Evolutionary conservation across 192 early-diverging fungal species (phyloP).

Genomic region (Thoreauomyces humboldtii): DNA sequence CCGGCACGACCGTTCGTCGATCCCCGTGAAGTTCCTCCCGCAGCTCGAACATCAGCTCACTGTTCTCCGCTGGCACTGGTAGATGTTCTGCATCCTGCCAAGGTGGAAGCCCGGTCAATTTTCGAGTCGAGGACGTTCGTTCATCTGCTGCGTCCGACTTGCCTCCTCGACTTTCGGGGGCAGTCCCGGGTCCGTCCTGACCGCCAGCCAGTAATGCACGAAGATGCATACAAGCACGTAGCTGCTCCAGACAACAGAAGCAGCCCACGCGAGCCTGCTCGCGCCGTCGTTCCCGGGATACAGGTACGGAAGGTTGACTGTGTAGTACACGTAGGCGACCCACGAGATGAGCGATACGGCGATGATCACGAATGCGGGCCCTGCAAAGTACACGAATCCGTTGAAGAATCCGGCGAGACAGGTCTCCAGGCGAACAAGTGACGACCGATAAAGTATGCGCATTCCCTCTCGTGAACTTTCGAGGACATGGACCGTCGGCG

Average conservation of each 20-base stretch:
- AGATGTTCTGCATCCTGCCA: no score
- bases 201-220: slow-evolving; percentile 41
- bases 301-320: slow-evolving; percentile 24
- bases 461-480: no score
- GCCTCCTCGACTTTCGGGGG: neutral
- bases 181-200: slow-evolving; percentile 28
- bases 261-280: neutral
- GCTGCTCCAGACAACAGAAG: slow-evolving; percentile 13
- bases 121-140: no score
- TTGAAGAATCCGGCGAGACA: slow-evolving; percentile 6
- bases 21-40: no score
- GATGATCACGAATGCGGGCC: slow-evolving; percentile 29
- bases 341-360: slow-evolving; percentile 20
- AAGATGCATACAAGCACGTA: slow-evolving; percentile 35
- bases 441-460: slow-evolving; percentile 17
- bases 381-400: slow-evolving; percentile 13
- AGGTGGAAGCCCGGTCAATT: no score
- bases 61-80: no score
- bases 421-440: slow-evolving; percentile 14
- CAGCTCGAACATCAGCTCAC: no score
- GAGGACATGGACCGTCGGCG: no score
- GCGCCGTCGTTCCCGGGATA: slow-evolving; percentile 10
- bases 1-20: no score
- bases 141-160: no score
- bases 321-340: slow-evolving; percentile 29